Percentiles rank a stretch among this genome's conserved stretches.
Evolutionary conservation across 768 basidiomycete genomes (phyloP).

Genomic region (Daedaleopsis nitida): DNA sequence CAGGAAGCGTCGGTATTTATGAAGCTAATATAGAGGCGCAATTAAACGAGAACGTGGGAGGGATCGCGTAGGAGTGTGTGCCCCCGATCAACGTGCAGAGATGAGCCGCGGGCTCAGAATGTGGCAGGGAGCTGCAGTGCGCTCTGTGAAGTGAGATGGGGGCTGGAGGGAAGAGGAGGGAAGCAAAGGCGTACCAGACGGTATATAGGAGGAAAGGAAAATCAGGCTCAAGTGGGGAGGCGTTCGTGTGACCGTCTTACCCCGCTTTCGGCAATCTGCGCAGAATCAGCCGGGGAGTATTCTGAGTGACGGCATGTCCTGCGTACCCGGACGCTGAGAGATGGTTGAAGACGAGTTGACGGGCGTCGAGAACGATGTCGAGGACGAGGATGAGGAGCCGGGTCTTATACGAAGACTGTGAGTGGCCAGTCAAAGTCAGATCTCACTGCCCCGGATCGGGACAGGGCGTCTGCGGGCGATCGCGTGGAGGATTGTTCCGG

Average conservation of each 20-base stretch:
- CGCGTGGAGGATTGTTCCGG: conserved; percentile 1
- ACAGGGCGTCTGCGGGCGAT: conserved; percentile 4
- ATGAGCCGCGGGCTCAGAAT: background rate
- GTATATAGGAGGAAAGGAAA: conserved; percentile 6
- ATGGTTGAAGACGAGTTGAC: background rate
- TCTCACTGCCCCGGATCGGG: conserved; percentile 2
- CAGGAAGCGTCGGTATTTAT: conserved; percentile 12
- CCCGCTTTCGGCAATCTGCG: conserved; percentile 21
- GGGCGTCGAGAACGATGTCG: background rate
- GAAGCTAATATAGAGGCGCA: background rate
- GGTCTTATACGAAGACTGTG: too few species aligned
- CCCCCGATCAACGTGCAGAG: conserved; percentile 17
- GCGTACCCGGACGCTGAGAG: background rate
- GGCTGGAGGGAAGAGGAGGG: background rate
- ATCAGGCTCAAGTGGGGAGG: conserved; percentile 9
- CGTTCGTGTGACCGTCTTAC: conserved; percentile 20
- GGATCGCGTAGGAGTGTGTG: conserved; percentile 17
- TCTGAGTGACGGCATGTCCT: background rate
- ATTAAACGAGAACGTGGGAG: conserved; percentile 21
- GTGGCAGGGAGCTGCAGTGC: background rate
- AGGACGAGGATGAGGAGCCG: too few species aligned
- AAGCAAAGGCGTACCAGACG: background rate
- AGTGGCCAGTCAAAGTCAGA: background rate
- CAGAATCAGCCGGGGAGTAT: background rate
- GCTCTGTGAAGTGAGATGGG: background rate